A percentile compares a stretch with the other conserved stretches of the same genome.
Conservation (phyloP, 169 alveolate species). For the Cryptosporidium muris region DNA sequence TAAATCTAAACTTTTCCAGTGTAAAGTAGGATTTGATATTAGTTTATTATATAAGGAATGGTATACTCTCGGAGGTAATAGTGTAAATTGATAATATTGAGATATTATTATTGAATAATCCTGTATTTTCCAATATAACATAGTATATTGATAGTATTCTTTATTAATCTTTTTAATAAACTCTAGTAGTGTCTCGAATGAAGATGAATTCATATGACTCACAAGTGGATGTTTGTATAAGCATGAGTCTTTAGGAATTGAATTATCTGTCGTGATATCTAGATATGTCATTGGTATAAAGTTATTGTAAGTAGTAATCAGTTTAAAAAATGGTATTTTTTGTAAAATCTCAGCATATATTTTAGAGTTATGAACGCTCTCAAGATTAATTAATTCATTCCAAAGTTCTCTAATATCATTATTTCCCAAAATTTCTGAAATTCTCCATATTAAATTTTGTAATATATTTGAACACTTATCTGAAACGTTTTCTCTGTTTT, state of each 20-base stretch:
- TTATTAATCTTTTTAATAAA: background rate
- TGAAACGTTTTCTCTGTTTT: background rate
- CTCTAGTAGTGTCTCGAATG: too few relatives aligned
- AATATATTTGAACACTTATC: background rate
- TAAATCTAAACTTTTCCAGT: slow-evolving; percentile 5
- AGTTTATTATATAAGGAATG: slow-evolving; percentile 40
- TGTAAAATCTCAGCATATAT: too few relatives aligned
- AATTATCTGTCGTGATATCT: background rate
- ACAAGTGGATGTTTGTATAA: too few relatives aligned
- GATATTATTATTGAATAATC: background rate
- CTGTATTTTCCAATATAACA: background rate
- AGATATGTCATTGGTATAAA: too few relatives aligned
- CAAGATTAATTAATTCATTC: background rate
- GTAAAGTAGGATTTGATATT: slow-evolving; percentile 25
- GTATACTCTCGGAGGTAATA: slow-evolving; percentile 28
- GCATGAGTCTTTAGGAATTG: background rate
- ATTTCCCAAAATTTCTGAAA: too few relatives aligned
- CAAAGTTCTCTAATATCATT: background rate
- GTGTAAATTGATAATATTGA: slow-evolving; percentile 8
- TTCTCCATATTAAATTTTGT: background rate
- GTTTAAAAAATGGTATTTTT: too few relatives aligned
- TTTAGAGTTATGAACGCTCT: background rate
- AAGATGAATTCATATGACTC: too few relatives aligned
- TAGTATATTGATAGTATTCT: background rate
- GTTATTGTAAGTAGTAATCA: too few relatives aligned